Evolutionary conservation across 2,329 filamentous ascomycete species (phyloP).

Genomic region (Aplosporella prunicola): DNA sequence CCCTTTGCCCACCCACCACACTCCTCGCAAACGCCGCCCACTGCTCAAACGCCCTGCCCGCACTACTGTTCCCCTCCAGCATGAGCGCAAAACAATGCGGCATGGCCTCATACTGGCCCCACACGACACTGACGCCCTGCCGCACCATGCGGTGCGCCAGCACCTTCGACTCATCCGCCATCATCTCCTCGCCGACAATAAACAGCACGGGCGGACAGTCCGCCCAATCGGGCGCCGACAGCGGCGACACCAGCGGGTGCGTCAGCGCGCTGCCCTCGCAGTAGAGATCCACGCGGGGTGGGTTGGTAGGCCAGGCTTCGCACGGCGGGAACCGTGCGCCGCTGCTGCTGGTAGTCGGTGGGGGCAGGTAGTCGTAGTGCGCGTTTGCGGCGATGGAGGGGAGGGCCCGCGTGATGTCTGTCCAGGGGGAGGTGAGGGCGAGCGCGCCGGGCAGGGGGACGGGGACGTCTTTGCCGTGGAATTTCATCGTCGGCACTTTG

Average conservation of each 20-base stretch:
- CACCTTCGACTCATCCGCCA: slow-evolving; percentile 57
- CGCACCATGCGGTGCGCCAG: slow-evolving; percentile 47
- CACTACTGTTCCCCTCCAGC: slow-evolving; percentile 24
- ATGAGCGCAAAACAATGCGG: slow-evolving; percentile 56
- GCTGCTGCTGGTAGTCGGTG: slow-evolving; percentile 28
- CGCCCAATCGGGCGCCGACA: slow-evolving; percentile 49
- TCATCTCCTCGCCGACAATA: slow-evolving; percentile 60
- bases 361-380: slow-evolving; percentile 55
- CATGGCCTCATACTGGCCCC: slow-evolving; percentile 71
- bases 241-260: slow-evolving; percentile 60
- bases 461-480: slow-evolving; percentile 49
- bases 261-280: slow-evolving; percentile 34
- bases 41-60: slow-evolving; percentile 25
- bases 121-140: slow-evolving; percentile 53
- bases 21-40: slow-evolving; percentile 26
- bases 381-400: slow-evolving; percentile 46
- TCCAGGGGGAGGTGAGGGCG: slow-evolving; percentile 57
- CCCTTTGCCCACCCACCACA: slow-evolving; percentile 17
- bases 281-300: slow-evolving; percentile 40
- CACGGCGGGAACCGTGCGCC: slow-evolving; percentile 38
- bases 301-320: slow-evolving; percentile 36
- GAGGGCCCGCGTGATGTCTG: slow-evolving; percentile 57
- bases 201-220: slow-evolving; percentile 58
- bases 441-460: slow-evolving; percentile 60
- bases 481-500: slow-evolving; percentile 41